These are phyloP conservation scores for Kluyveromyces nonfermentans DNA, from an alignment of 805 yeast genomes.

Conservation along the genomic window DNA sequence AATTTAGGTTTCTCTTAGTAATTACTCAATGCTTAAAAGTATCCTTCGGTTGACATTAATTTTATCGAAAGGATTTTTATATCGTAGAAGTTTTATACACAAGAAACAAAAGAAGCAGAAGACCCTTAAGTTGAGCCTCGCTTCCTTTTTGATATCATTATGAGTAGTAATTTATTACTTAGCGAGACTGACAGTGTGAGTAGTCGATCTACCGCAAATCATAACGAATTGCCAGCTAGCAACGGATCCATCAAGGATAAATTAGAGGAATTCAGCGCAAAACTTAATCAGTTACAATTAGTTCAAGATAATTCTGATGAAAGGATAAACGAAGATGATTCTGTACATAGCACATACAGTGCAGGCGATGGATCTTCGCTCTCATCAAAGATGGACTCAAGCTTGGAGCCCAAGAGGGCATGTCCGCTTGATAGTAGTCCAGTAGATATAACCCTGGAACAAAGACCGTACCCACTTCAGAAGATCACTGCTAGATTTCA, in stretches of 20 bases:
- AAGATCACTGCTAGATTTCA: conserved; percentile 21
- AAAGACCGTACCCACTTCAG: conserved; percentile 6
- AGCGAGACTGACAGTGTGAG: conserved; percentile 1
- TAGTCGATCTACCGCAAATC: neutral
- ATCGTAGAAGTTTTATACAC: too few relatives aligned
- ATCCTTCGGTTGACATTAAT: too few relatives aligned
- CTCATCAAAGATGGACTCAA: neutral
- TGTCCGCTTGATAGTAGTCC: neutral
- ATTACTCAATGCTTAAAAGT: too few relatives aligned
- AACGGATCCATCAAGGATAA: conserved; percentile 2
- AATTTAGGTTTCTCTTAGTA: too few relatives aligned
- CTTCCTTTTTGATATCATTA: neutral
- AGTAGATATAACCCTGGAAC: neutral
- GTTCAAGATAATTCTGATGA: neutral
- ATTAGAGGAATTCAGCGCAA: conserved; percentile 2
- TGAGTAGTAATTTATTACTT: conserved; percentile 1
- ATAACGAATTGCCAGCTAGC: neutral
- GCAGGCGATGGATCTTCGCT: neutral
- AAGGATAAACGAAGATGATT: neutral
- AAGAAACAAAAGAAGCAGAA: too few relatives aligned
- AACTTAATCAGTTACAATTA: conserved; percentile 2
- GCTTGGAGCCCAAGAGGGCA: neutral
- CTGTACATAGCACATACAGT: too few relatives aligned
- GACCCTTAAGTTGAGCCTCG: too few relatives aligned
- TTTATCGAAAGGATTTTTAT: too few relatives aligned